phyloP scores from a whole-genome alignment of 73 alveolate genomes.

The Uronychia setigera region DNA sequence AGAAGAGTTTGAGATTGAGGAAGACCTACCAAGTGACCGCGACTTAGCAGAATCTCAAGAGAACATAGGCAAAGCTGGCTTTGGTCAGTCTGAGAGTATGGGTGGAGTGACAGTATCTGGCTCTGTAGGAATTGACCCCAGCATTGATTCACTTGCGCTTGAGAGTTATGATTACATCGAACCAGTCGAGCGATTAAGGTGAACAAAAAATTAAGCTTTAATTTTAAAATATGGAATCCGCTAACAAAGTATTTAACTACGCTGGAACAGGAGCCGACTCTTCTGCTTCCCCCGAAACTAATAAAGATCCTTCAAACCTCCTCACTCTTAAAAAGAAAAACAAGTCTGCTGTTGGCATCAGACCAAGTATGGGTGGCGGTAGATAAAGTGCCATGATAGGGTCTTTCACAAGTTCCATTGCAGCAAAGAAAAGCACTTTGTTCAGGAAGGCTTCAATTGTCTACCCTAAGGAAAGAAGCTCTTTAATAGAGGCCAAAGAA shows the following conservation, averaged over 20 bases:
- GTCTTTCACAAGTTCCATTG: neutral
- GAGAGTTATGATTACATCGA: slow-evolving; percentile 65
- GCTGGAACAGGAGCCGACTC: neutral
- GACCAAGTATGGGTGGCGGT: neutral
- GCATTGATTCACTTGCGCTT: slow-evolving; percentile 63
- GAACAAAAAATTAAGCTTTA: neutral
- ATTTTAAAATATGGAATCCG: neutral
- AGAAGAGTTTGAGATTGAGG: slow-evolving; percentile 57
- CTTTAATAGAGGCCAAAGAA: neutral
- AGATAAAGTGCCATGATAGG: neutral
- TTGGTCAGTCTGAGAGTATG: slow-evolving; percentile 17
- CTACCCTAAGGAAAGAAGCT: neutral
- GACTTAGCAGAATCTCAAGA: slow-evolving; percentile 32
- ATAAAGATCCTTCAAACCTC: slow-evolving; percentile 4
- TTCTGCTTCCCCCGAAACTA: neutral
- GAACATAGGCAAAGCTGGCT: slow-evolving; percentile 14
- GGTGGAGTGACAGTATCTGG: slow-evolving; percentile 56
- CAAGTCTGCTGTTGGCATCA: neutral
- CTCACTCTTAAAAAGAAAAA: neutral
- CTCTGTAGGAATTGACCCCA: slow-evolving; percentile 67
- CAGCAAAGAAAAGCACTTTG: neutral
- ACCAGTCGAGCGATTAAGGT: slow-evolving; percentile 35
- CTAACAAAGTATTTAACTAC: neutral
- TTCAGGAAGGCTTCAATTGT: neutral
- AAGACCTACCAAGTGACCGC: slow-evolving; percentile 46